phyloP scores from a whole-genome alignment of 116 monocot species.

The Papilionanthe hybrid region DNA sequence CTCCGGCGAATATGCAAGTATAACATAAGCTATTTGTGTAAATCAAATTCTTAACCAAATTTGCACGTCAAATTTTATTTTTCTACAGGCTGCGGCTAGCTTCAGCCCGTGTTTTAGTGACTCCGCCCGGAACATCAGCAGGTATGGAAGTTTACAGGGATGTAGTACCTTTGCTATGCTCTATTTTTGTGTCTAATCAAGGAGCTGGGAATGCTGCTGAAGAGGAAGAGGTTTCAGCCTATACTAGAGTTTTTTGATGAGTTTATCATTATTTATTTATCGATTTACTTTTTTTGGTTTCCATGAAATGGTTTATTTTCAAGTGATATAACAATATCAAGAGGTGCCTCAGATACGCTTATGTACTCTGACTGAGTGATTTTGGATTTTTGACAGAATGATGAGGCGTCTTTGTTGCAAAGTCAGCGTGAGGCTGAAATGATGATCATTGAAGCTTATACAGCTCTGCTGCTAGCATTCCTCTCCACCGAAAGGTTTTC shows the following conservation, averaged over 20 bases:
- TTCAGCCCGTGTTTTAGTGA: slow-evolving; percentile 49
- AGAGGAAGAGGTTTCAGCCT: slow-evolving; percentile 35
- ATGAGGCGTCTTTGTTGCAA: slow-evolving; percentile 73
- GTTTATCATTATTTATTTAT: too few species aligned
- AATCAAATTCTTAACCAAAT: too few species aligned
- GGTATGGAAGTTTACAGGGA: slow-evolving; percentile 39
- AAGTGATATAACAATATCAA: neutral
- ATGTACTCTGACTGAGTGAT: neutral
- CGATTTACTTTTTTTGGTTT: too few species aligned
- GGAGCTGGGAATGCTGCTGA: slow-evolving; percentile 46
- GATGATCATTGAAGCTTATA: slow-evolving; percentile 98
- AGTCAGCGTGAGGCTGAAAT: slow-evolving; percentile 92
- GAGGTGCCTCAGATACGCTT: neutral
- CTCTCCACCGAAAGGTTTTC: slow-evolving; percentile 72
- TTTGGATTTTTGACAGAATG: slow-evolving; percentile 37
- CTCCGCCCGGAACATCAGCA: slow-evolving; percentile 29
- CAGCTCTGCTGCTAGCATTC: slow-evolving; percentile 90
- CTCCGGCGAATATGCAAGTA: too few species aligned
- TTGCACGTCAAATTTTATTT: too few species aligned
- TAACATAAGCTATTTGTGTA: too few species aligned
- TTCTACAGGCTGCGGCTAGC: slow-evolving; percentile 70
- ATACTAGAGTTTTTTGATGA: slow-evolving; percentile 1
- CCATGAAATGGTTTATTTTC: too few species aligned
- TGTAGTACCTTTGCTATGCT: slow-evolving; percentile 80
- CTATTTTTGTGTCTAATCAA: slow-evolving; percentile 87